Conservation (phyloP, 2,329 filamentous ascomycete genomes). For the Pyricularia grisea region DNA sequence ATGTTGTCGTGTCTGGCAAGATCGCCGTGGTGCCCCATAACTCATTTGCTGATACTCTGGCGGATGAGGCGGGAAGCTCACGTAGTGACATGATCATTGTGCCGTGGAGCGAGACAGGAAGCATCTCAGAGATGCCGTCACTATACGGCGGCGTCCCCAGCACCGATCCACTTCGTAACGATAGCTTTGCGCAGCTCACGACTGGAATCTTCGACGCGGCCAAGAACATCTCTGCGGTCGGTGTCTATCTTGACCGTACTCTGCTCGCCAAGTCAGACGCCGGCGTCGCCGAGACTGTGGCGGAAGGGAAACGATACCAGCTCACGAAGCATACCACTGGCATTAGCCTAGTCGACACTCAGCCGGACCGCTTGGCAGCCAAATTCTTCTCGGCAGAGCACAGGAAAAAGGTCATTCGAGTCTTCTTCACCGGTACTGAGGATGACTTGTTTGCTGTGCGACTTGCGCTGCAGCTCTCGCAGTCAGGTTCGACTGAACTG, state of each 20-base stretch:
- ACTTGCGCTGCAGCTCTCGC: not conserved
- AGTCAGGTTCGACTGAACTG: not conserved
- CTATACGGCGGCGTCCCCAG: not conserved
- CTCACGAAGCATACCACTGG: not conserved
- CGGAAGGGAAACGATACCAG: not conserved
- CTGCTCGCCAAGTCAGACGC: not conserved
- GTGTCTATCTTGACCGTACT: not conserved
- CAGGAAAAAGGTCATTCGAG: not conserved
- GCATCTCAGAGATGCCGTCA: not conserved
- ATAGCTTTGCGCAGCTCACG: not conserved
- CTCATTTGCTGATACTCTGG: not conserved
- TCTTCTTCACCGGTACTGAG: not conserved
- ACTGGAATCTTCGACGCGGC: not conserved
- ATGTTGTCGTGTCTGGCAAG: not conserved
- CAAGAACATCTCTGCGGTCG: not conserved
- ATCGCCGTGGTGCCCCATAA: not conserved
- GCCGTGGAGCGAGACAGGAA: not conserved
- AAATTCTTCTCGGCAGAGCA: not conserved
- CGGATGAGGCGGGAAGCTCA: not conserved
- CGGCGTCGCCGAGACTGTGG: not conserved
- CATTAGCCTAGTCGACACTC: not conserved
- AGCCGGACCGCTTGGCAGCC: not conserved
- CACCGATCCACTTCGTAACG: not conserved
- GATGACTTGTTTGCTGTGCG: not conserved
- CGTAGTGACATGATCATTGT: not conserved